Conservation (phyloP, 2,329 filamentous ascomycete species). For the Aurifilum marmelostoma region DNA sequence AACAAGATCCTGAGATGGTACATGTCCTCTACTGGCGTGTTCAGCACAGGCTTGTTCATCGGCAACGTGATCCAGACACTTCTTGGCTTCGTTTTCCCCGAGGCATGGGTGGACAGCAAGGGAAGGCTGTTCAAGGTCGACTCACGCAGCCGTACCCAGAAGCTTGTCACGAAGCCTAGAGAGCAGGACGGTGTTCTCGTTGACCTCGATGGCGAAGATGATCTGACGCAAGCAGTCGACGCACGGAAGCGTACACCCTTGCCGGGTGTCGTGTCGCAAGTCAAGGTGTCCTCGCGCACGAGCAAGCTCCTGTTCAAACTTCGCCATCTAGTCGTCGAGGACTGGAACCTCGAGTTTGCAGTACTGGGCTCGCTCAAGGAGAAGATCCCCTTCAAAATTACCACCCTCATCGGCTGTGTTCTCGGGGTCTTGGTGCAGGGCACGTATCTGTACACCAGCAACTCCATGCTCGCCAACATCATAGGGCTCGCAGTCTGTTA, state of each 20-base stretch:
- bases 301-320: conserved; percentile 51
- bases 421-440: conserved; percentile 58
- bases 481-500: conserved; percentile 89
- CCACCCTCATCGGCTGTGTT: conserved; percentile 59
- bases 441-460: conserved; percentile 68
- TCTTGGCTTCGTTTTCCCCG: conserved; percentile 73
- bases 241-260: conserved; percentile 36
- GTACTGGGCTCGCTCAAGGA: conserved; percentile 56
- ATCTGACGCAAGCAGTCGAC: conserved; percentile 33
- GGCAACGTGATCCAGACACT: conserved; percentile 70
- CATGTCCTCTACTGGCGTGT: conserved; percentile 79
- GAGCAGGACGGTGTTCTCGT: conserved; percentile 27
- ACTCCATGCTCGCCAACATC: conserved; percentile 72
- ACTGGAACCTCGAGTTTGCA: conserved; percentile 54
- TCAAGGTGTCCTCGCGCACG: conserved; percentile 31
- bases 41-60: conserved; percentile 72
- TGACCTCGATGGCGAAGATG: conserved; percentile 34
- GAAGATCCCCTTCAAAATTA: conserved; percentile 57
- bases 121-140: conserved; percentile 52
- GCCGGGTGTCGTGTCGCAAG: conserved; percentile 28
- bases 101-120: conserved; percentile 59
- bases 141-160: conserved; percentile 44
- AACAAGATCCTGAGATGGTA: conserved; percentile 85
- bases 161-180: conserved; percentile 13
- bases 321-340: conserved; percentile 52